These are phyloP conservation scores for Sanghuangporus baumii DNA, from an alignment of 1,284 basidiomycete species.

Conservation along the genomic window DNA sequence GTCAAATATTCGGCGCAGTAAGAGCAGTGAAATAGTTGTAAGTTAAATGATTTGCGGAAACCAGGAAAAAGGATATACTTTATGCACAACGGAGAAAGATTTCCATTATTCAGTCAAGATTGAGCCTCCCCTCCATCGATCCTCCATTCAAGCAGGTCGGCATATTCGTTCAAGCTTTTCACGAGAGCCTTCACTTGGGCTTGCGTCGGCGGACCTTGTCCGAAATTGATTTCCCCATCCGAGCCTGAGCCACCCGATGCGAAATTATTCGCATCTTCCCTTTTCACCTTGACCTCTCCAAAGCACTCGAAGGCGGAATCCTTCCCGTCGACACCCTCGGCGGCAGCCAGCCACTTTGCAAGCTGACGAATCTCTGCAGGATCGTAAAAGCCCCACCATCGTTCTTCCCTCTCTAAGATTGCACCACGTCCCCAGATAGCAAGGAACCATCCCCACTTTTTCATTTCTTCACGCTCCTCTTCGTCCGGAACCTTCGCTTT, in stretches of 20 bases:
- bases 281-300: slow-evolving; percentile 8
- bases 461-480: slow-evolving; percentile 42
- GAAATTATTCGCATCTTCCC: slow-evolving; percentile 5
- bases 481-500: slow-evolving; percentile 33
- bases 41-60: not conserved
- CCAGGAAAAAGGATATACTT: too few relatives aligned
- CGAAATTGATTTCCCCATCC: not conserved
- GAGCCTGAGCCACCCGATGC: not conserved
- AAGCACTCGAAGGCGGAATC: slow-evolving; percentile 6
- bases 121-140: not conserved
- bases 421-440: slow-evolving; percentile 60
- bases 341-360: slow-evolving; percentile 57
- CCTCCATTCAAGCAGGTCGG: slow-evolving; percentile 39
- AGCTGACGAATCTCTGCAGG: slow-evolving; percentile 57
- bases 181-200: slow-evolving; percentile 36
- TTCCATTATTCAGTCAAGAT: not conserved
- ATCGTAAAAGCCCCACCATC: slow-evolving; percentile 72
- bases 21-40: not conserved
- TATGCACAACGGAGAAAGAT: too few relatives aligned
- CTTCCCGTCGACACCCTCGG: slow-evolving; percentile 38
- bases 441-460: slow-evolving; percentile 69
- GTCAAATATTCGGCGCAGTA: not conserved
- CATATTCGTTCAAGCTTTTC: slow-evolving; percentile 43
- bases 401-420: slow-evolving; percentile 17
- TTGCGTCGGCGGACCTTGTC: slow-evolving; percentile 22